Conservation (phyloP, 257 asterid species). For the Scutellaria baicalensis region DNA sequence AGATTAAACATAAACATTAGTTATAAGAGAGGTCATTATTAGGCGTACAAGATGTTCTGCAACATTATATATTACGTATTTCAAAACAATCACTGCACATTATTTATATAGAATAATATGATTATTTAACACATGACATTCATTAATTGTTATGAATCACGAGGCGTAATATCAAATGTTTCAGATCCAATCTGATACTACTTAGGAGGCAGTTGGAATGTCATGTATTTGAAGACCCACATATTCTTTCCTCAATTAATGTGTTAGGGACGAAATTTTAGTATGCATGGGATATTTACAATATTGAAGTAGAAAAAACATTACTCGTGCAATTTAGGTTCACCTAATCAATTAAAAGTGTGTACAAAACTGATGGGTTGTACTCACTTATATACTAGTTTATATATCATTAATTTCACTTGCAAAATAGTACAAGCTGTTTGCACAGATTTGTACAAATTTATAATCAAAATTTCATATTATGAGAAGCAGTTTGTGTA, state of each 20-base stretch:
- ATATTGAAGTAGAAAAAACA: not conserved
- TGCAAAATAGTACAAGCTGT: not conserved
- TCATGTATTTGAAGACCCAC: conserved; percentile 3
- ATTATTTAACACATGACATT: too few species aligned
- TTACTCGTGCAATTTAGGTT: not conserved
- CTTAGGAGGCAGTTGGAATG: not conserved
- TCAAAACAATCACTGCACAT: too few species aligned
- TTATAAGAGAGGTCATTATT: too few species aligned
- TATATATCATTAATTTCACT: not conserved
- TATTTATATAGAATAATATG: too few species aligned
- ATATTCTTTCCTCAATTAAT: not conserved
- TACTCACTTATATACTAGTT: not conserved
- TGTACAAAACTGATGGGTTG: not conserved
- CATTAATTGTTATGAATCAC: not conserved
- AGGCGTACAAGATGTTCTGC: too few species aligned
- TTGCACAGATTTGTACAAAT: too few species aligned
- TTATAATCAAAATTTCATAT: too few species aligned
- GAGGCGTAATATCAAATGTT: too few species aligned
- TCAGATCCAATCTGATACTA: too few species aligned
- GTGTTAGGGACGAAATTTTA: not conserved
- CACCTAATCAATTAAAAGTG: not conserved
- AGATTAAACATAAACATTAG: too few species aligned
- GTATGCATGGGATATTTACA: not conserved
- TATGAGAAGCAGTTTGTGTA: too few species aligned
- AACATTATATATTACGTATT: too few species aligned